phyloP scores from a whole-genome alignment of 176 grass and related monocot species.

The Bromus sterilis region DNA sequence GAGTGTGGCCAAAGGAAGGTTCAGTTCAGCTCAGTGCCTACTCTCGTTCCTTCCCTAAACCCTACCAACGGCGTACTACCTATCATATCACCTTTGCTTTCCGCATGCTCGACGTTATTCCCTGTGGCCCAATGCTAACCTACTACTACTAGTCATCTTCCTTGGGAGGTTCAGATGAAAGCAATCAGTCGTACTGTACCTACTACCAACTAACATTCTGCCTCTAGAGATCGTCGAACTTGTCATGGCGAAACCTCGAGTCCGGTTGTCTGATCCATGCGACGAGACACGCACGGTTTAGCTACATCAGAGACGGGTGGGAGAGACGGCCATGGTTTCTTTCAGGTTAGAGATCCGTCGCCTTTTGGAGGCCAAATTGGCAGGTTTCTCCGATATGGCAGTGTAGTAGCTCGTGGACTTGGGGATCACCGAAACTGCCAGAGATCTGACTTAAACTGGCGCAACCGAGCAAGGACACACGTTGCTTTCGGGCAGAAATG shows the following conservation, averaged over 20 bases:
- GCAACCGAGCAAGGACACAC: not conserved
- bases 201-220: not conserved
- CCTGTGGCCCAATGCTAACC: not conserved
- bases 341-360: not conserved
- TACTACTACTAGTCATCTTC: not conserved
- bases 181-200: not conserved
- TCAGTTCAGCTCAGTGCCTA: not conserved
- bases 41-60: slow-evolving; percentile 10
- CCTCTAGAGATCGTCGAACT: not conserved
- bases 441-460: not conserved
- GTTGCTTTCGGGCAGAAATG: not conserved
- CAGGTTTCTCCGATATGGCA: not conserved
- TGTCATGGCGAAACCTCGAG: not conserved
- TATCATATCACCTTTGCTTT: not conserved
- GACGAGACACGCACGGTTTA: not conserved
- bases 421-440: not conserved
- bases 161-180: not conserved
- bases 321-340: not conserved
- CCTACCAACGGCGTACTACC: not conserved
- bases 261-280: not conserved
- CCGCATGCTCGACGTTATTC: not conserved
- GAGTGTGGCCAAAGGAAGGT: slow-evolving; percentile 42
- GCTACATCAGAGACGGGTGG: not conserved
- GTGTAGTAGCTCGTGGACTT: not conserved
- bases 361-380: not conserved